Conservation (phyloP, 179 eudicot species). For the Drosera spatulata region DNA sequence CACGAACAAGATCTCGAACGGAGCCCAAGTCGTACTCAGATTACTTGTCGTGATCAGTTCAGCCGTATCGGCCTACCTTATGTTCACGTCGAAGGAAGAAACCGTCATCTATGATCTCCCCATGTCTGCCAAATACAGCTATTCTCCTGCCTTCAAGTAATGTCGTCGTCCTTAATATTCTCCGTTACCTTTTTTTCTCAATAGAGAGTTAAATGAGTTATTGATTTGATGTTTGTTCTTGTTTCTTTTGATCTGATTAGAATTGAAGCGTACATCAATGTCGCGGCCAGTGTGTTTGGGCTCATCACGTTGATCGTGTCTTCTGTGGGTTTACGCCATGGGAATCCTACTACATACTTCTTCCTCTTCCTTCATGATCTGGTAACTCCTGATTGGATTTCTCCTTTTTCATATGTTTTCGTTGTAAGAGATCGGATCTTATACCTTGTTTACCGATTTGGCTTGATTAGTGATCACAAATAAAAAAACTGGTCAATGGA, state of each 20-base stretch:
- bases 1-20: neutral
- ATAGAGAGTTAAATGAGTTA: no score
- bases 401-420: neutral
- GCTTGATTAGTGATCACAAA: no score
- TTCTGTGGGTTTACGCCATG: neutral
- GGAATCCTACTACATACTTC: neutral
- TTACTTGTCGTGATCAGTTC: slow-evolving; percentile 22
- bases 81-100: slow-evolving; percentile 32
- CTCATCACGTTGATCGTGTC: neutral
- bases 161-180: no score
- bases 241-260: neutral
- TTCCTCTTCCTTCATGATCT: neutral
- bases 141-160: slow-evolving; percentile 59
- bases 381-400: neutral
- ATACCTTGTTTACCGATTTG: no score
- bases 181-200: no score
- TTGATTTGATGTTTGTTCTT: no score
- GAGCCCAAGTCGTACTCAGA: slow-evolving; percentile 22
- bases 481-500: no score
- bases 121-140: slow-evolving; percentile 43
- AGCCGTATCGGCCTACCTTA: slow-evolving; percentile 30
- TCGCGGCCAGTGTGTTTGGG: neutral
- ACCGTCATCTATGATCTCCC: slow-evolving; percentile 22
- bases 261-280: neutral
- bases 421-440: no score